Evolutionary conservation across 176 grass and related monocot species (phyloP).

Genomic region (Rhipidocladum racemiflorum): DNA sequence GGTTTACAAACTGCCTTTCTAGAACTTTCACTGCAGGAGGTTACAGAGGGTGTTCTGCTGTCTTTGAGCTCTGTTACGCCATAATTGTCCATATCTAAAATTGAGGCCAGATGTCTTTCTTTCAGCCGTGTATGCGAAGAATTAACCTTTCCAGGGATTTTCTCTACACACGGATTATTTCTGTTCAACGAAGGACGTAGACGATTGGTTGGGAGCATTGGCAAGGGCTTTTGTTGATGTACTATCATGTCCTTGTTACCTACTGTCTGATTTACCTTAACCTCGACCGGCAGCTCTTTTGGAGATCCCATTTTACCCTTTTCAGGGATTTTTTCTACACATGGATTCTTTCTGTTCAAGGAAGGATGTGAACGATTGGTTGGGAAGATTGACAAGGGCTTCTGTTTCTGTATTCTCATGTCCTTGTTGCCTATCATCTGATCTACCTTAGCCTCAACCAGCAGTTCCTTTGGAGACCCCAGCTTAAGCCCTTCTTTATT

Average conservation of each 20-base stretch:
- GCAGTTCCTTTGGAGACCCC: neutral
- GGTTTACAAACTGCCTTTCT: neutral
- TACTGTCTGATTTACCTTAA: neutral
- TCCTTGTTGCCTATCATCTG: slow-evolving; percentile 11
- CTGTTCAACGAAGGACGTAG: neutral
- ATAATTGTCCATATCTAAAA: neutral
- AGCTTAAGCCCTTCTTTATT: slow-evolving; percentile 3
- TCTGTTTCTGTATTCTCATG: slow-evolving; percentile 1
- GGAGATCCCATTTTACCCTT: slow-evolving; percentile 16
- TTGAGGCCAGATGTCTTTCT: neutral
- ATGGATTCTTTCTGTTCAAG: neutral
- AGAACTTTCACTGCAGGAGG: slow-evolving; percentile 23
- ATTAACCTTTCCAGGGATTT: neutral
- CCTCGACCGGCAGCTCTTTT: neutral
- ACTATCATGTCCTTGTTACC: slow-evolving; percentile 4
- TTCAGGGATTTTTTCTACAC: neutral
- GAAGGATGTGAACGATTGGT: neutral
- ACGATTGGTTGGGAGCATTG: neutral
- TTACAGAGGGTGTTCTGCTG: slow-evolving; percentile 4
- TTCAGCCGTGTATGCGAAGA: neutral
- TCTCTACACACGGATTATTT: neutral
- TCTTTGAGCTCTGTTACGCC: neutral
- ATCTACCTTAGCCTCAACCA: neutral
- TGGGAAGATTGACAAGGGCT: neutral
- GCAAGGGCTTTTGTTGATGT: slow-evolving; percentile 14